A percentile compares a stretch with the other conserved stretches of the same genome.
These are phyloP conservation scores for Aspergillus candidus DNA, from an alignment of 2,329 filamentous ascomycete genomes.

Conservation along the genomic window DNA sequence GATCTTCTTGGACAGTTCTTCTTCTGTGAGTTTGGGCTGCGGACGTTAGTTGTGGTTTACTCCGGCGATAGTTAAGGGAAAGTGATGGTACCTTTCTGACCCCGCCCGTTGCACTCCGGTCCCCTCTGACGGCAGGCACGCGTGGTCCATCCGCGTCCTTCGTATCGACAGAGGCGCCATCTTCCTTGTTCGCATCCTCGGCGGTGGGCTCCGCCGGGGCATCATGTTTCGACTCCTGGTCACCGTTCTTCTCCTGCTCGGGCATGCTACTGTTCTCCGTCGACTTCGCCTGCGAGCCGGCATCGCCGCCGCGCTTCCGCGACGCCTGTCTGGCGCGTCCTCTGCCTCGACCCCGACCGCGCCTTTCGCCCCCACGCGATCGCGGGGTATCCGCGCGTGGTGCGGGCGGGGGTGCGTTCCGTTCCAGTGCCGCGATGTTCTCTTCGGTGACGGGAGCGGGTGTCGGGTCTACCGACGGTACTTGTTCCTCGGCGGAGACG, in stretches of 20 bases:
- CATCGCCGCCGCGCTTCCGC: slow-evolving; percentile 16
- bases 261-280: slow-evolving; percentile 6
- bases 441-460: slow-evolving; percentile 14
- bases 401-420: slow-evolving; percentile 5
- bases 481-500: slow-evolving; percentile 30
- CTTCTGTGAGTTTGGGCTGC: slow-evolving; percentile 58
- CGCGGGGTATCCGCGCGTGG: slow-evolving; percentile 21
- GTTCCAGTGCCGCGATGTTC: slow-evolving; percentile 9
- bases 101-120: slow-evolving; percentile 50
- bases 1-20: slow-evolving; percentile 56
- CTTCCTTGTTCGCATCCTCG: slow-evolving; percentile 13
- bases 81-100: slow-evolving; percentile 38
- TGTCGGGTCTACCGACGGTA: slow-evolving; percentile 4
- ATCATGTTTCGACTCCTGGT: slow-evolving; percentile 14
- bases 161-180: slow-evolving; percentile 11
- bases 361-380: slow-evolving; percentile 25
- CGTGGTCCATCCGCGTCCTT: slow-evolving; percentile 20
- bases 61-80: neutral
- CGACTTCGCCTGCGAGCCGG: slow-evolving; percentile 12
- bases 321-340: slow-evolving; percentile 20
- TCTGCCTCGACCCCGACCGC: slow-evolving; percentile 26
- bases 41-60: slow-evolving; percentile 20
- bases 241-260: slow-evolving; percentile 8
- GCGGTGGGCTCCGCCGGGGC: slow-evolving; percentile 4
- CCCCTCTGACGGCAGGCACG: slow-evolving; percentile 47